phyloP scores from a whole-genome alignment of 768 basidiomycete genomes.

The Tricholoma sp. region DNA sequence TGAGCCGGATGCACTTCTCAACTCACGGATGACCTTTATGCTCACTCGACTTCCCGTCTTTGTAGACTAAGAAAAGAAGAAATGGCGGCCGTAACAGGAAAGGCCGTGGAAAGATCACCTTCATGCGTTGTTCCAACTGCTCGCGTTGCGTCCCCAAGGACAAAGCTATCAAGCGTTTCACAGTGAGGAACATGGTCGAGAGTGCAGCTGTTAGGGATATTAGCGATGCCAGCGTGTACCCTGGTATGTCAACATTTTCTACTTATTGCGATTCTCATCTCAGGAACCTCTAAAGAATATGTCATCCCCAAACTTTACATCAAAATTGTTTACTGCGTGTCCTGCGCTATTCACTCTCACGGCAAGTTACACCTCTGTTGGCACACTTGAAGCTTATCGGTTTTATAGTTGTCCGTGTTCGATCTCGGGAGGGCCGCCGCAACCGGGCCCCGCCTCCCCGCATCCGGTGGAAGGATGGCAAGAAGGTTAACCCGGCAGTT shows the following conservation, averaged over 20 bases:
- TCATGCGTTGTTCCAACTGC: slow-evolving; percentile 99
- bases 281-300: slow-evolving; percentile 61
- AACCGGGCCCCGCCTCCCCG: slow-evolving; percentile 98
- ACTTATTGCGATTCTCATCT: background rate
- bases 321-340: slow-evolving; percentile 98
- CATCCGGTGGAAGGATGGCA: slow-evolving; percentile 90
- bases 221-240: slow-evolving; percentile 91
- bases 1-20: slow-evolving; percentile 32
- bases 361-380: slow-evolving; percentile 44
- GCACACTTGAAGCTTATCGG: background rate
- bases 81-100: slow-evolving; percentile 99
- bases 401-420: slow-evolving; percentile 86
- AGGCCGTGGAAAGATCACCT: slow-evolving; percentile 92
- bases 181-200: slow-evolving; percentile 99
- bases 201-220: slow-evolving; percentile 97
- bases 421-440: slow-evolving; percentile 90
- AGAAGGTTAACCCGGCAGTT: slow-evolving; percentile 96
- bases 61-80: slow-evolving; percentile 98
- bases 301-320: slow-evolving; percentile 95
- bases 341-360: slow-evolving; percentile 99
- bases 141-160: slow-evolving; percentile 97
- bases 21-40: slow-evolving; percentile 29
- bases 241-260: slow-evolving; percentile 48
- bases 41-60: slow-evolving; percentile 9
- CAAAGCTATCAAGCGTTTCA: slow-evolving; percentile 99